Base-by-base conservation (phyloP, 164 flowering plant genomes). In the Taxillus chinensis region DNA sequence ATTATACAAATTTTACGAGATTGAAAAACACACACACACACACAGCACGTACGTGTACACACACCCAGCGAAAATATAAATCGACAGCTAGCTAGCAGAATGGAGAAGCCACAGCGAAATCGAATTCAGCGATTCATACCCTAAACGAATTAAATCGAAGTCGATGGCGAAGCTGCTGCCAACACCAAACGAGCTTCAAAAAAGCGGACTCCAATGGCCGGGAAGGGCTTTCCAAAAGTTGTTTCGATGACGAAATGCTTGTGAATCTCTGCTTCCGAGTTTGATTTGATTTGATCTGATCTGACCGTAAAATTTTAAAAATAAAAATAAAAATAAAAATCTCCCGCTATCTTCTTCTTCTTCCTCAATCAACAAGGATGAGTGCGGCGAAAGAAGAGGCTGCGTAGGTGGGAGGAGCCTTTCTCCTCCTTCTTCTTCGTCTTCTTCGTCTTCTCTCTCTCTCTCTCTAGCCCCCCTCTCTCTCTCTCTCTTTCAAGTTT, bases 381-480 rank as follows among this genome's bases (percentile, higher is more conserved):
- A 61, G 62, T 67, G 63, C 60, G 49, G 68, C 53, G 58, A 56
- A 62, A 60, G 68, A 59, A n/a, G 15, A 13, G 66, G 64, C 68
- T 57, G 49, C 8, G 37, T 68, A 61, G 64, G 49, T 50, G 59
- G 53, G 48, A 15, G 50, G 14, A 5, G 39, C 37, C 57, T 54
- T 39, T 54, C 57, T 54, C 57, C 37, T 39, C 17, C 57, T 60
- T 56, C 55, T 61, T 61, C 63, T 64, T 62, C 71, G 64, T 59
- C 69, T 61, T 2, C 27, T 27, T 27, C 27, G 27, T 27, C 27
- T 27, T 2, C 62, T 68, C 68, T 48, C 60, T 62, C 57, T 67
- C 49, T 70, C 27, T 63, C 38, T 41, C 17, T 57, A 53, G 43
- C 12, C n/a, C 51, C 43, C 2, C 27, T 27, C 27, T 27, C 27